A percentile compares a stretch with the other conserved stretches of the same genome.
Conservation (phyloP, 257 asterid genomes). For the Solanum raphanifolium region DNA sequence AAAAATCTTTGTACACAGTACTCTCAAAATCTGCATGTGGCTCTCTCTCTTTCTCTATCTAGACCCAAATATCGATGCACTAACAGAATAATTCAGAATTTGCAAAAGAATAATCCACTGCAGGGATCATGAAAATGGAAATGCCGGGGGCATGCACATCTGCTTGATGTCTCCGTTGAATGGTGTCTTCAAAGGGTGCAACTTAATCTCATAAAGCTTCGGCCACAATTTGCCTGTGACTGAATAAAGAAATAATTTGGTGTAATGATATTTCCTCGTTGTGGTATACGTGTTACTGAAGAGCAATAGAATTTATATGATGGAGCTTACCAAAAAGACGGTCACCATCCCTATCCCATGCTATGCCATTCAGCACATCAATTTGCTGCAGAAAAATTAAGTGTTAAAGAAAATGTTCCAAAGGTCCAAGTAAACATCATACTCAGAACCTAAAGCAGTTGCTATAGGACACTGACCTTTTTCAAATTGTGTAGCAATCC, state of each 20-base stretch:
- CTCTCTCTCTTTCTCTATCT: not conserved
- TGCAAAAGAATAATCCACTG: not conserved
- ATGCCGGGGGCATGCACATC: conserved; percentile 17
- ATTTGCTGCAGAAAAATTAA: conserved; percentile 29
- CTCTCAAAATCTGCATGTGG: not conserved
- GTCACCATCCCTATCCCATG: conserved; percentile 60
- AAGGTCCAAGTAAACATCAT: not conserved
- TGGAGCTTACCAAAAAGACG: conserved; percentile 59
- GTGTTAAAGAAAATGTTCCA: conserved; percentile 2
- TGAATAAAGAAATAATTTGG: not conserved
- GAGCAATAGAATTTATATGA: not conserved
- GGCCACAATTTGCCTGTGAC: conserved; percentile 43
- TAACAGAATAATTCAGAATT: not conserved
- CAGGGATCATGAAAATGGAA: not conserved
- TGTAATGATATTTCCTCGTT: not conserved
- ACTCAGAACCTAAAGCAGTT: not conserved
- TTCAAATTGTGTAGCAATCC: conserved; percentile 37
- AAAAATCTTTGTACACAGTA: not conserved
- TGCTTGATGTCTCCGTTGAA: conserved; percentile 16
- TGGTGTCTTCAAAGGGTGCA: conserved; percentile 20
- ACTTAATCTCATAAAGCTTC: conserved; percentile 27
- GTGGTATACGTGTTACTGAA: not conserved
- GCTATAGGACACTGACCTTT: conserved; percentile 21
- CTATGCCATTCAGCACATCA: conserved; percentile 88
- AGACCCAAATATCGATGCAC: not conserved